Base-by-base conservation (phyloP, 2,329 filamentous ascomycete species). In the Colletotrichum spaethianum region DNA sequence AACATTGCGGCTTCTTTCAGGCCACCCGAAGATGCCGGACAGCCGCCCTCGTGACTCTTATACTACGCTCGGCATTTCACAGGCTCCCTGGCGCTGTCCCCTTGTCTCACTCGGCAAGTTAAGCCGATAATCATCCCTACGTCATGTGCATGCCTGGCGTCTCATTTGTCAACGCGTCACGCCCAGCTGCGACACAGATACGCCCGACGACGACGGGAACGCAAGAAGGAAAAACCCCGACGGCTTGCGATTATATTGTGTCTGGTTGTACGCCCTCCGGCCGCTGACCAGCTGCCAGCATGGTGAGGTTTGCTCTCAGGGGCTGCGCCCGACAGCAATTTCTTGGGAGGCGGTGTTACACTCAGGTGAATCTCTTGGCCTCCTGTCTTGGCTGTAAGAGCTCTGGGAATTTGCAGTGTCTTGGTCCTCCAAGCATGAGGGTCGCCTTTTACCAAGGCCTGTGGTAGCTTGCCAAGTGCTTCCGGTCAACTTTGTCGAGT, bases 51-150 rank as follows among this genome's bases (percentile, higher is more conserved):
- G 9, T 68, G 23, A 61, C 60, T 26, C 18, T 46, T 46, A 16
- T 28, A 36, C 59, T 44, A 59, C 44, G 52, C 57, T 63, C 65
- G 59, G 65, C 38, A 63, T 69, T 40, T 52, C 53, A 26, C 52
- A 48, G 65, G 28, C 40, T 50, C 60, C 65, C 59, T 60, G 59
- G 68, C 65, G 38, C 59, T 65, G 59, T 69, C 23, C 64, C 56
- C 52, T 60, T 64, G 59, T 70, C 59, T 60, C 36, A 70, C 59
- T 59, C 59, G 59, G 65, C 63, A 61, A 72, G 31, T 23, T n/a
- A 64, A 70, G 59, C 70, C 70, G 65, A 70, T 20, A 20, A 69
- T 55, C 65, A 61, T 53, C 42, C 16, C 31, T 72, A 72, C 65
- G 70, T 72, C 70, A 72, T 69, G 44, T 33, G 31, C n/a, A 18